Percentiles rank a stretch among this genome's conserved stretches.
Evolutionary conservation across 345 rosid species (phyloP).

Genomic region (Brassica napus): DNA sequence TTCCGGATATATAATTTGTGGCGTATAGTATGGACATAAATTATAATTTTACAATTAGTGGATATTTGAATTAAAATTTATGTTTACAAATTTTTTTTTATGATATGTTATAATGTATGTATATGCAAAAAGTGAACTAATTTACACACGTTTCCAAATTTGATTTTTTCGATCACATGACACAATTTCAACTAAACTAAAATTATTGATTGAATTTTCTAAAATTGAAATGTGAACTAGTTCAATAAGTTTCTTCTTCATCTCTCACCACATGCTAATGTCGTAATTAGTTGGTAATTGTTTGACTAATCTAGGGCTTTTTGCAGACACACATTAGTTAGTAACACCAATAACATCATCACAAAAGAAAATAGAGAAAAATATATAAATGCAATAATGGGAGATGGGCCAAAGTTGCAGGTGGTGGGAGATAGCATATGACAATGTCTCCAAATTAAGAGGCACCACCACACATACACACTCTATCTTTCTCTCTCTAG

Average conservation of each 20-base stretch:
- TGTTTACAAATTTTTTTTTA: not conserved
- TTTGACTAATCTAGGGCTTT: slow-evolving; percentile 15
- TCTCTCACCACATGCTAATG: not conserved
- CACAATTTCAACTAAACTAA: not conserved
- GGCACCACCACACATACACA: slow-evolving; percentile 33
- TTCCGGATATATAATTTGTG: not conserved
- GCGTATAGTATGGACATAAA: not conserved
- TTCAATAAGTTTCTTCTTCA: not conserved
- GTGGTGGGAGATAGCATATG: slow-evolving; percentile 37
- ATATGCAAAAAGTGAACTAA: not conserved
- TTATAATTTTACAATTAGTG: not conserved
- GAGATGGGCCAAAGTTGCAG: slow-evolving; percentile 41
- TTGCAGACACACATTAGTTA: slow-evolving; percentile 24
- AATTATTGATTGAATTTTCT: not conserved
- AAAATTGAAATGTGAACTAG: not conserved
- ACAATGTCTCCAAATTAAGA: slow-evolving; percentile 40
- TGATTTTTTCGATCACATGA: not conserved
- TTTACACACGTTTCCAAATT: not conserved
- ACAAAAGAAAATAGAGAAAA: slow-evolving; percentile 21
- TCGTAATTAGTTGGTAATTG: not conserved
- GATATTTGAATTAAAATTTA: not conserved
- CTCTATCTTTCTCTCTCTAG: slow-evolving; percentile 30
- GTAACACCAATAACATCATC: not conserved
- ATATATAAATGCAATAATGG: slow-evolving; percentile 34
- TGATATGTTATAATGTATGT: not conserved